Percentiles rank a stretch among this genome's conserved stretches.
Conservation (phyloP, 1,139 yeast species). For the Nakaseomyces sp. region DNA sequence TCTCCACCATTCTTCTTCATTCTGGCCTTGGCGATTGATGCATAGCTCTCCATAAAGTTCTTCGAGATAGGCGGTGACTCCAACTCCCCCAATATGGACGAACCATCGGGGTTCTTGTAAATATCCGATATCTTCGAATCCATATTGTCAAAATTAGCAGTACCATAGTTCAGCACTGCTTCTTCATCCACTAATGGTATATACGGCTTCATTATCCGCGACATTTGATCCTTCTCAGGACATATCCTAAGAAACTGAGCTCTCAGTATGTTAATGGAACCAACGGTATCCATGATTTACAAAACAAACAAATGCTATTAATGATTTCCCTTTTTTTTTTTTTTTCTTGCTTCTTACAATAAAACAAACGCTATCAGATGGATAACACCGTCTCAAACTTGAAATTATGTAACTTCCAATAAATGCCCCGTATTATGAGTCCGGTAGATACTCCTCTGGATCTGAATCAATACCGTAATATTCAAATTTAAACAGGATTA, state of each 20-base stretch:
- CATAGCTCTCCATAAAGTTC: constrained; percentile 20
- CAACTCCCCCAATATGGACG: constrained; percentile 17
- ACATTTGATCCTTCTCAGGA: constrained; percentile 27
- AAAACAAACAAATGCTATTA: too few species aligned
- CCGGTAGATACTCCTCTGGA: too few species aligned
- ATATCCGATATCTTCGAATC: constrained; percentile 15
- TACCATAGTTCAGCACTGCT: constrained; percentile 7
- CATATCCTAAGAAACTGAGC: constrained; percentile 27
- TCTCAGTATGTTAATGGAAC: constrained; percentile 26
- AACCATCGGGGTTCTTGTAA: constrained; percentile 21
- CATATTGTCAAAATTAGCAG: constrained; percentile 4
- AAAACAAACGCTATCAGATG: too few species aligned
- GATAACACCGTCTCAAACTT: too few species aligned
- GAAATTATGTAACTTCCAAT: too few species aligned
- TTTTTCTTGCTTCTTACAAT: neutral
- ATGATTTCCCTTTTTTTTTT: neutral
- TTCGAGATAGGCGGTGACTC: constrained; percentile 30
- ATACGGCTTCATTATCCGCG: constrained; percentile 28
- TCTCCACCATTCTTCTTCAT: constrained; percentile 10
- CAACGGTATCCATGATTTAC: constrained; percentile 23
- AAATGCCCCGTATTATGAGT: too few species aligned
- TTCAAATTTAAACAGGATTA: too few species aligned
- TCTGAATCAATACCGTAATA: too few species aligned
- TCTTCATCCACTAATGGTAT: constrained; percentile 6
- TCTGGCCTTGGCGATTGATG: constrained; percentile 10